Evolutionary conservation across 495 filamentous ascomycete species (phyloP), one percentile per base, ranked within the genome.

Genomic region (Talaromyces thailandensis): DNA sequence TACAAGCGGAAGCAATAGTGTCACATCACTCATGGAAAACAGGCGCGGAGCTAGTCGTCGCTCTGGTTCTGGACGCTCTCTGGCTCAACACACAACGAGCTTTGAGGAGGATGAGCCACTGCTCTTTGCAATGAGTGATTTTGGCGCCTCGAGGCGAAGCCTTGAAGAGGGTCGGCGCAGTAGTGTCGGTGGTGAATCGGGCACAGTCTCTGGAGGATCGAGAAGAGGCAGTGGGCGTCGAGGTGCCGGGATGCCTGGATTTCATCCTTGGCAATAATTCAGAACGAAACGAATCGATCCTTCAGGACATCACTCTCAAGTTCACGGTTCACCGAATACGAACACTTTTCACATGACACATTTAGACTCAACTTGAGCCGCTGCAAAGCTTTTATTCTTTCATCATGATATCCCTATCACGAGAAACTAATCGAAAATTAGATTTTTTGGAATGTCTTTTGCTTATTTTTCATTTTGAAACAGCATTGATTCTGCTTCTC

Each of bases 61-160:
- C 7, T 66, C 73, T 11, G 68, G 74, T 31, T 68, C 65, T 23
- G 70, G 70, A 51, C 74, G 76, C 11, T 64, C 70, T 3, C 63
- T 66, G 2, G 72, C 76, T 29, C 72, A 75, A 1, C 71, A 75
- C 23, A 64, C 69, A 51, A 65, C 68, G 2, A 64, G 65, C 12
- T 69, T 73, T 29, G 78, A 82, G 51, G 91, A 95, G 60, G 91
- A 93, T 18, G 92, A 96, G 72, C 88, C 88, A 26, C 73, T 96
- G 9, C 74, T 95, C 18, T 96, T 96, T 68, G 88, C 89, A 45
- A 93, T 96, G 89, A 92, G 88, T 62, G 91, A 96, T 67, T 84
- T 94, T 63, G 87, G 84, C 6, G 75, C 71, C 18, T 85, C 83
- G 14, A 82, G 89, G 57, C 81, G 88, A 60, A 93, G 91, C 65